These are phyloP conservation scores for Mimosa pudica DNA, from an alignment of 306 rosid genomes.

Conservation along the genomic window DNA sequence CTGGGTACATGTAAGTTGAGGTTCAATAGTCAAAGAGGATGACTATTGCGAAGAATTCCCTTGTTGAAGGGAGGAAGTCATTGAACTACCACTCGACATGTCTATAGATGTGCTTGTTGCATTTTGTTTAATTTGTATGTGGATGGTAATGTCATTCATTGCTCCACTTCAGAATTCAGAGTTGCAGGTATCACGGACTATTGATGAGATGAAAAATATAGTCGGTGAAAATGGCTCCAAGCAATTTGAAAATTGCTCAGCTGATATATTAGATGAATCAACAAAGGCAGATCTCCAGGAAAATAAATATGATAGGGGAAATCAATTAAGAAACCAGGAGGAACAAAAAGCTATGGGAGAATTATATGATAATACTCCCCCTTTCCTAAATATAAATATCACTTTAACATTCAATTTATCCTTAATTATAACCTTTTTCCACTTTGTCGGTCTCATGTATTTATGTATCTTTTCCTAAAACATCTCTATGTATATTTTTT, in stretches of 20 bases:
- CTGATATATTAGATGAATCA: conserved; percentile 43
- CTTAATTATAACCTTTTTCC: too few species aligned
- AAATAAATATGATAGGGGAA: conserved; percentile 35
- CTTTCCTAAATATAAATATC: too few species aligned
- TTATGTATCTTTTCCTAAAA: too few species aligned
- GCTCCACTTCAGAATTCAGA: conserved; percentile 59
- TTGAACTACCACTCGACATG: conserved; percentile 55
- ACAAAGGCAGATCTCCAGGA: conserved; percentile 40
- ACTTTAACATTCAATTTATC: too few species aligned
- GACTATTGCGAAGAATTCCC: conserved; percentile 64
- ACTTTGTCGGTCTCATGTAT: too few species aligned
- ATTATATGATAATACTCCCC: conserved; percentile 28
- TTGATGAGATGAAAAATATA: conserved; percentile 43
- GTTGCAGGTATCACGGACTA: conserved; percentile 44
- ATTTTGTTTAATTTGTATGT: conserved; percentile 71
- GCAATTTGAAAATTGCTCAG: conserved; percentile 50
- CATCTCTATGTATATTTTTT: too few species aligned
- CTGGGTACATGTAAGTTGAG: conserved; percentile 40
- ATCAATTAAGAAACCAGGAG: conserved; percentile 32
- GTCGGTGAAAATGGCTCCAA: conserved; percentile 35
- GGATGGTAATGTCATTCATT: conserved; percentile 71
- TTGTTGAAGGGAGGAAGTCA: conserved; percentile 67
- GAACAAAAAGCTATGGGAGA: conserved; percentile 35
- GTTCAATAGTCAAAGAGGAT: conserved; percentile 39
- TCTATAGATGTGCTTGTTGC: conserved; percentile 62